Evolutionary conservation across 805 yeast genomes (phyloP), one percentile per base, ranked within the genome.

Genomic region (Ogataea angusta): DNA sequence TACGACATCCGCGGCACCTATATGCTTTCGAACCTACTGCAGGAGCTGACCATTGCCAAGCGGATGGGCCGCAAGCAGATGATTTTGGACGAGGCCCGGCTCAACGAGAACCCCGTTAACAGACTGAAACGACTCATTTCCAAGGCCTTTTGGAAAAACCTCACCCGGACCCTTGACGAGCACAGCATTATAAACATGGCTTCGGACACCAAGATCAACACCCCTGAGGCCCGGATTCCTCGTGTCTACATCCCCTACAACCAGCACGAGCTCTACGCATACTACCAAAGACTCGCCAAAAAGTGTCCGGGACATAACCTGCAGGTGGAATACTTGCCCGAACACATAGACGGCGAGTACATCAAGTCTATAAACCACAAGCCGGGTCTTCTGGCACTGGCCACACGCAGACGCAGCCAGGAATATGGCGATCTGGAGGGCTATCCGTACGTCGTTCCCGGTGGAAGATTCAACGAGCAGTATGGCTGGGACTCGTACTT

Each of bases 401-500:
- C 91, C 1, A 76, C 85, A 70, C 73, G 72, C 45, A 73, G 60
- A 15, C 53, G 44, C 26, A 47, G 57, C 4, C 56, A 54, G 23
- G 38, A 66, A 34, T 56, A 56, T 37, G 62, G 48, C 7, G 63
- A 60, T 41, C 44, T 59, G 29, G 68, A 74, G 28, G 87, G 89
- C 15, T 80, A 75, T 54, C 96, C 95, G 0, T 91, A 91, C 62
- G 85, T 87, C 13, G 98, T 91, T 17, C 99, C 99, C 1, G 99
- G 99, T 13, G 98, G 99, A 16, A 71, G 99, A 48, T 91, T 91
- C 65, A 93, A 93, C 66, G 99, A 91, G 65, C 74, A 89, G 43
- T 91, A 93, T 57, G 99, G 98, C 12, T 91, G 99, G 99, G 99
- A 91, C 62, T 88, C 96, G 2, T 91, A 93, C 58, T 85, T 93